Base-by-base conservation (phyloP, 257 asterid genomes). In the Leonotis leonurus region DNA sequence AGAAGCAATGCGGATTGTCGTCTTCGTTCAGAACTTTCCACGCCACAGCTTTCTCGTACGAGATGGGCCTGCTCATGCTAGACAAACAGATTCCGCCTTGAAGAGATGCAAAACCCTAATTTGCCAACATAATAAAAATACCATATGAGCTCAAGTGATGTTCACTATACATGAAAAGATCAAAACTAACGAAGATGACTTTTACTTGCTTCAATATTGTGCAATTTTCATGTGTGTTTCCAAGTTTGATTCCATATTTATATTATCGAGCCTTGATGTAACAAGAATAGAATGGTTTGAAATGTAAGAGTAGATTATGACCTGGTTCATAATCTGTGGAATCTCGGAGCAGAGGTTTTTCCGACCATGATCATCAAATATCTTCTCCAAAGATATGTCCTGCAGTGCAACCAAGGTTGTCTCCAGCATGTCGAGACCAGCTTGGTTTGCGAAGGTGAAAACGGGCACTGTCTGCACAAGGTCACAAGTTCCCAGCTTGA, bases 381-480 rank as follows among this genome's bases (percentile, higher is more conserved):
- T 87, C 81, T 87, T 90, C 32, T 90, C 97, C 66, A 90, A 70
- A 49, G 96, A 80, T 25, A 90, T 83, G 76, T 90, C 96, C 70
- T 90, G 96, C 70, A 90, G 95, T 0, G 97, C 92, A 21, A 90
- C 89, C 69, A 90, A 75, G 68, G 97, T 87, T 18, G 97, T 90
- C 80, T 90, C 97, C 2, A 90, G 96, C 97, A 90, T 90, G 84
- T 90, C 97, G 6, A 90, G 96, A 45, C 97, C 97, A 13, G 97
- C 97, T 81, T 90, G 97, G 73, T 90, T 90, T 14, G 97, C 89
- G 40, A 90, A 90, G 0, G 93, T 90, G 60, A 85, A 90, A 56
- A 87, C 96, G 17, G 97, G 96, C 70, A 80, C 69, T 16, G 94
- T 79, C 97, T 90, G 93, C 68, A 70, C 1, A n/a, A n/a, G n/a